Base-by-base conservation (phyloP, 2,329 filamentous ascomycete genomes). In the Aspergillus novofumigatus region DNA sequence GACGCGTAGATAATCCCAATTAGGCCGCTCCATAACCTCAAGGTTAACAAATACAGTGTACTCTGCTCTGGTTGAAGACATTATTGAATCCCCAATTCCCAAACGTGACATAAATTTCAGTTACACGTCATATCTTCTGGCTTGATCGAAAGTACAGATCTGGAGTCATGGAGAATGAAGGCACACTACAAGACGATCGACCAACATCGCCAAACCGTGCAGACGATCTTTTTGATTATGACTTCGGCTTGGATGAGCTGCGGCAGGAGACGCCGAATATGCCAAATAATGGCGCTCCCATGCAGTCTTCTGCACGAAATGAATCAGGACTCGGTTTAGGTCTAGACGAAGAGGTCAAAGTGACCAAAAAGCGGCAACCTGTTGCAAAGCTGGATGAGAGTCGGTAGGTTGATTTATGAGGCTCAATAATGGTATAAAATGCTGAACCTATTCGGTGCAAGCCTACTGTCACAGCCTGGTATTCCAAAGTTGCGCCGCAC, bases 371-470 rank as follows among this genome's bases (percentile, higher is more conserved):
- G 66, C 83, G 86, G 38, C 83, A 86, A 60, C 91, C 92, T 1
- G 81, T 86, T 55, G 88, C 93, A 3, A 99, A 97, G 72, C 82
- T 99, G 26, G 92, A 99, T 69, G 91, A 96, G 66, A 78, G 83
- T 9, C 84, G 86, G 88, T 91, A 70, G 53, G 69, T 58, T 47
- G 44, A 23, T 44, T 25, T 14, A 3, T 17, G 25, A 17, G 9
- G 23, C n/a, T 25, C 10, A n/a, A 29, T 5, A 5, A 45, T 50
- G 21, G 53, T 9, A 21, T 4, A 8, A 8, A 4, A 17, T 21
- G 3, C 28, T 20, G 35, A 28, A 23, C 20, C 28, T 44, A 26
- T 44, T 38, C 21, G 4, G n/a, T 5, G 11, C 26, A 20, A 92
- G 91, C 62, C 77, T 97, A n/a, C 80, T 97, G 1, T 94, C 91